Percentiles rank a stretch among this genome's conserved stretches.
Evolutionary conservation across 176 grass and related monocot genomes (phyloP).

Genomic region (Aegilops longissima): DNA sequence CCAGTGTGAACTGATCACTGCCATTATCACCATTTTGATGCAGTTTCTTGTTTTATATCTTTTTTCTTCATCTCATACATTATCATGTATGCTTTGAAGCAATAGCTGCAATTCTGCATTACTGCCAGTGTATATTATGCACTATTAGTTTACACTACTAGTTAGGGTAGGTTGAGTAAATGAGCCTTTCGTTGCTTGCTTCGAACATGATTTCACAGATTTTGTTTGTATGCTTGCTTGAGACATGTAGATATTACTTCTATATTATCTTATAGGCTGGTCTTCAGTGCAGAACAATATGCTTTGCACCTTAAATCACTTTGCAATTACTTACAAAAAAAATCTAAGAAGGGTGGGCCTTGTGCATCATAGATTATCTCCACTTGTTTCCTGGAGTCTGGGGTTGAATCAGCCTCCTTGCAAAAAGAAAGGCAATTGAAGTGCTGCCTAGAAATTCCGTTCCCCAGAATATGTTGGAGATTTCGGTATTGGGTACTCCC

Average conservation of each 20-base stretch:
- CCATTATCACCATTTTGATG: not conserved
- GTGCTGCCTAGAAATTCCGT: not conserved
- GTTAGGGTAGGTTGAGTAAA: not conserved
- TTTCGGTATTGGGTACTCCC: not conserved
- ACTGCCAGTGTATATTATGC: not conserved
- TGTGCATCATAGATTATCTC: not conserved
- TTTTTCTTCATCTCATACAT: not conserved
- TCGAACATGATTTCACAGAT: not conserved
- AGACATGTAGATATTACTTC: not conserved
- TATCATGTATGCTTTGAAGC: not conserved
- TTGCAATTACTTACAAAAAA: not conserved
- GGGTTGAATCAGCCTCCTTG: not conserved
- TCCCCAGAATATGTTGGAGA: not conserved
- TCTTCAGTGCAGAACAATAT: not conserved
- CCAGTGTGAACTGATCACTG: not conserved
- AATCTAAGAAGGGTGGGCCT: not conserved
- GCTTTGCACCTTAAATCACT: not conserved
- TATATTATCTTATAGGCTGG: not conserved
- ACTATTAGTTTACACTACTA: not conserved
- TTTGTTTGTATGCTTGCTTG: not conserved
- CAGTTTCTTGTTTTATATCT: not conserved
- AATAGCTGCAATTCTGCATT: not conserved
- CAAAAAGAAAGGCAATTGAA: not conserved
- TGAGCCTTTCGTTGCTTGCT: slow-evolving; percentile 7
- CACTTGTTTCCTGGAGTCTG: not conserved